phyloP scores from a whole-genome alignment of 2,329 filamentous ascomycete genomes.

The Fusarium pseudograminearum region DNA sequence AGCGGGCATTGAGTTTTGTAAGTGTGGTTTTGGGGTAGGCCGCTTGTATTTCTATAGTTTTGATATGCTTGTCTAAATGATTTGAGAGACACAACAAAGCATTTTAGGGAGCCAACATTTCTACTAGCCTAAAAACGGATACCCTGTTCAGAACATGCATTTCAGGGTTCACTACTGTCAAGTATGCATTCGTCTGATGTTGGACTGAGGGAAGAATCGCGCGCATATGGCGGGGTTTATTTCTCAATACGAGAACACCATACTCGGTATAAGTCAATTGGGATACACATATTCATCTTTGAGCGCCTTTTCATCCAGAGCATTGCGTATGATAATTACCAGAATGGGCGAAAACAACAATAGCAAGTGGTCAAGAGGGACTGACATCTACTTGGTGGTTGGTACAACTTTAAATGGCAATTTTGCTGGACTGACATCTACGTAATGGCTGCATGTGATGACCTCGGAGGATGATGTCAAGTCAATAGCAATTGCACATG shows the following conservation, averaged over 20 bases:
- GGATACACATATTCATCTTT: neutral
- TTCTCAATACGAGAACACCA: neutral
- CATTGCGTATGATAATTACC: neutral
- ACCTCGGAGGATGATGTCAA: neutral
- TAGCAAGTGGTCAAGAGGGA: neutral
- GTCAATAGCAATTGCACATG: constrained; percentile 9
- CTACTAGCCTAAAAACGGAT: neutral
- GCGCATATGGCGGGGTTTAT: too few species aligned
- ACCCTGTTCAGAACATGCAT: neutral
- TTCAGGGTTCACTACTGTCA: neutral
- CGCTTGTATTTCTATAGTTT: neutral
- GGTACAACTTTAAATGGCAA: too few species aligned
- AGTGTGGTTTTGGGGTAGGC: too few species aligned
- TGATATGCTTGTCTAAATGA: too few species aligned
- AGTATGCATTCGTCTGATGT: neutral
- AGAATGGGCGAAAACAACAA: neutral
- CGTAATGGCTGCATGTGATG: neutral
- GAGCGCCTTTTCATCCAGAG: neutral
- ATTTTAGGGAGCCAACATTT: neutral
- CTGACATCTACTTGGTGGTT: neutral
- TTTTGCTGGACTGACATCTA: neutral
- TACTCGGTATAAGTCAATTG: neutral
- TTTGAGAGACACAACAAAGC: neutral
- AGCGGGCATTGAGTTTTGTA: constrained; percentile 9
- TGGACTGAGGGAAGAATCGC: too few species aligned